Base-by-base conservation (phyloP, 768 basidiomycete species). In the Royoungia palumana region DNA sequence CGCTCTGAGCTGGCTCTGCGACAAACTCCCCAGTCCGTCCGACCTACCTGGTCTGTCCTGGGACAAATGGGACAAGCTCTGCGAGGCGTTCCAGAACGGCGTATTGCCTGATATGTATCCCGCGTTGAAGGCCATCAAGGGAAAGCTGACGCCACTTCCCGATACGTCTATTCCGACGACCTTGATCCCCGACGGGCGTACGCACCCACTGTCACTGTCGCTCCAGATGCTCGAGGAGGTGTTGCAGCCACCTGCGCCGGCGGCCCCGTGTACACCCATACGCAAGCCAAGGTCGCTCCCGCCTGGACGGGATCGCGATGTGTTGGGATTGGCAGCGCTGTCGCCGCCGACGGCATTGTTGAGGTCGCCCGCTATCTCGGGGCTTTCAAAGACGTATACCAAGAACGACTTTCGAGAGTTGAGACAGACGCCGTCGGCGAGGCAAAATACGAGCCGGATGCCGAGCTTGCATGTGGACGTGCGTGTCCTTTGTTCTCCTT, bases 381-480 rank as follows among this genome's bases (percentile, higher is more conserved):
- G 86, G 16, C 74, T 93, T 22, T 91, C 90, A 11, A 93, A 91
- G 70, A 90, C 78, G 51, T 93, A 93, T 55, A 65, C 63, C 19
- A 85, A 79, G 62, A 90, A 93, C 57, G 89, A 92, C 64, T 93
- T 93, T 58, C 76, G 90, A 45, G 79, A 87, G 61, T 71, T 89
- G 55, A 73, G 89, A 41, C 82, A 84, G 64, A 70, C 73, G 35
- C 77, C 87, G 27, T 77, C 80, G 10, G 79, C 84, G 54, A 79
- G 87, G 58, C 79, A 89, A 64, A 93, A 92, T 60, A 92, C 89
- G 47, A 92, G 89, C 68, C 75, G 90, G 59, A 72, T 92, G 38
- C 90, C 90, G 10, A 92, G 90, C 67, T 84, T 82, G 73, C 90
- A 93, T 68, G 89, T 83, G 46, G 81, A 83, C 62, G 81, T 83